phyloP scores from a whole-genome alignment of 352 stramenopile genomes.

The Phytophthora brassicae region DNA sequence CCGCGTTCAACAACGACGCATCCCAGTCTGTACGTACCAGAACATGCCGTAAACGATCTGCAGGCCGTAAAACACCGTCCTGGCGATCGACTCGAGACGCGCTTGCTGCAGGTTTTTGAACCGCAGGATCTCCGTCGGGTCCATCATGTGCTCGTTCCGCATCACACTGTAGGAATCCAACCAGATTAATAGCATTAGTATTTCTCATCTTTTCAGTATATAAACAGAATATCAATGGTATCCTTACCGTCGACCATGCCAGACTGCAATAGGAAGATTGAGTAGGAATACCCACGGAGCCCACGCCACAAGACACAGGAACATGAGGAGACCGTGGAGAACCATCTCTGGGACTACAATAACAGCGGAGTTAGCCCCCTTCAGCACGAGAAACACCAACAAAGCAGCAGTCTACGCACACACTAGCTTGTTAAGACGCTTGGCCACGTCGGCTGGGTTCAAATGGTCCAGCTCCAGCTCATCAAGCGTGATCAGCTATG shows the following conservation, averaged over 20 bases:
- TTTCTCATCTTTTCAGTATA: too few species aligned
- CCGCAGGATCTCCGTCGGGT: slow-evolving; percentile 85
- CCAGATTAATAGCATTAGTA: background rate
- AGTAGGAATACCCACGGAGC: slow-evolving; percentile 78
- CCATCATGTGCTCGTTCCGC: slow-evolving; percentile 81
- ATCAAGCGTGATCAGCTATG: slow-evolving; percentile 80
- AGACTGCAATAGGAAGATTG: slow-evolving; percentile 78
- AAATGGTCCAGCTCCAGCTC: slow-evolving; percentile 87
- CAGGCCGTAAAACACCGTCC: slow-evolving; percentile 85
- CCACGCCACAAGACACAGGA: slow-evolving; percentile 74
- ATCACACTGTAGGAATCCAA: slow-evolving; percentile 40
- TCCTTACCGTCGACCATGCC: slow-evolving; percentile 66
- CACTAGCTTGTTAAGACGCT: slow-evolving; percentile 86
- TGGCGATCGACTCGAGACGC: slow-evolving; percentile 78
- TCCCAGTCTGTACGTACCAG: slow-evolving; percentile 47
- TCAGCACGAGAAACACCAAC: background rate
- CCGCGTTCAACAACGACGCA: too few species aligned
- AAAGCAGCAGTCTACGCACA: slow-evolving; percentile 36
- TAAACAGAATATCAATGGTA: too few species aligned
- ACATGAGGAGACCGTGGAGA: slow-evolving; percentile 72
- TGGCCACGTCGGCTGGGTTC: slow-evolving; percentile 83
- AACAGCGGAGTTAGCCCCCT: slow-evolving; percentile 1
- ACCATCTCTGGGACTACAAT: slow-evolving; percentile 77
- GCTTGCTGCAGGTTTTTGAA: slow-evolving; percentile 85
- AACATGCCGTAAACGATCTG: slow-evolving; percentile 91